Percentiles rank a stretch among this genome's conserved stretches.
Conservation (phyloP, 2,329 filamentous ascomycete genomes). For the Aureobasidium namibiae region DNA sequence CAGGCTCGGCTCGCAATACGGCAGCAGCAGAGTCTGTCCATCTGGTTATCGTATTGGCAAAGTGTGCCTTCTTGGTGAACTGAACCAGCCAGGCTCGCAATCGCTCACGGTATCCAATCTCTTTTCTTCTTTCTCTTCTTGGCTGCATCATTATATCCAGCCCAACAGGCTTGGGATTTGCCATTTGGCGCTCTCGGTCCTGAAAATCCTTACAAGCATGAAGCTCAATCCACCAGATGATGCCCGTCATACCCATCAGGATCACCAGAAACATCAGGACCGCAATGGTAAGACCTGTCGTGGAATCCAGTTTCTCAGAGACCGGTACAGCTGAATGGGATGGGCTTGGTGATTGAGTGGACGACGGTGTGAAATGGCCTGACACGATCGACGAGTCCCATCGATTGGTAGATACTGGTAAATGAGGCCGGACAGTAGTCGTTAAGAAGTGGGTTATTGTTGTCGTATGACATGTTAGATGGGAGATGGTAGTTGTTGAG, state of each 20-base stretch:
- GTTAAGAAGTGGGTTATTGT: not conserved
- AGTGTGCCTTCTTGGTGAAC: not conserved
- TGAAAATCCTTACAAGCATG: too few relatives aligned
- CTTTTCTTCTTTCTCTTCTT: not conserved
- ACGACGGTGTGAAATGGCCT: not conserved
- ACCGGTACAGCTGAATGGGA: too few relatives aligned
- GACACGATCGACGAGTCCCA: too few relatives aligned
- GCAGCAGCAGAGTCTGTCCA: not conserved
- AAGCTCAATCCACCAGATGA: not conserved
- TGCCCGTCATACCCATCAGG: not conserved
- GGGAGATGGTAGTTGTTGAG: not conserved
- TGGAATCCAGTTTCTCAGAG: not conserved
- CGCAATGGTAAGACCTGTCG: not conserved
- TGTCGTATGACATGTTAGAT: not conserved
- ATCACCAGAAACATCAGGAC: not conserved
- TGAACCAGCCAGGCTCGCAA: too few relatives aligned
- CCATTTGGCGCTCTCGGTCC: too few relatives aligned
- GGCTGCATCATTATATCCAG: not conserved
- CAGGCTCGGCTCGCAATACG: not conserved
- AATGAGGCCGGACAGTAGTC: too few relatives aligned
- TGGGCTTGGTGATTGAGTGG: not conserved
- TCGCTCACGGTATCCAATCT: not conserved
- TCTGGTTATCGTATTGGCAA: not conserved
- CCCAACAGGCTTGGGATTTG: not conserved
- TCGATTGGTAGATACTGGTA: not conserved